Base-by-base conservation (phyloP, 805 yeast genomes). In the Cephaloascus albidus region DNA sequence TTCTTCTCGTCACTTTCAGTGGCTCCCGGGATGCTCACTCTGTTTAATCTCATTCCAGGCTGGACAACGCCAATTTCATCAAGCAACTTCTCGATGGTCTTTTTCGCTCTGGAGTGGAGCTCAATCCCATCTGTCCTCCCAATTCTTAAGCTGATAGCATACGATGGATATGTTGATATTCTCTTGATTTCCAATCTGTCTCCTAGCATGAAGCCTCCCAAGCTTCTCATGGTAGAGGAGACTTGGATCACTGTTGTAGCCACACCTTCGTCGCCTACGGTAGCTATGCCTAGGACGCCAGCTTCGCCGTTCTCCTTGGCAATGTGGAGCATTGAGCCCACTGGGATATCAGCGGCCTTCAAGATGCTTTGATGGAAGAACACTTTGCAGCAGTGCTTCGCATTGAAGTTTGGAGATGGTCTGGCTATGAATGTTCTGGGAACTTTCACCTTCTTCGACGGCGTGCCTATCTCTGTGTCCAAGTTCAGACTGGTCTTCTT, bases 1-100 rank as follows among this genome's bases (percentile, higher is more conserved):
- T 55, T 37, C 15, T 55, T 41, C 3, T 54, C 35, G 16, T 51
- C 59, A 3, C 35, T 36, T 4, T 34, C 33, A 10, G 40, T 41
- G 1, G 35, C 43, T 16, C 44, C 46, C 4, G 45, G 37, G 28
- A 55, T 18, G 3, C 38, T 40, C 19, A 58, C 46, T 10, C 56
- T 49, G 3, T 47, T 42, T 35, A 68, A 57, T 16, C 43, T 45
- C 60, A 72, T 60, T 5, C 82, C 82, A 1, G 87, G 81, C 51
- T 74, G 73, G 1, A 83, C 45, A 6, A 85, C 51, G 0, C 89
- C 88, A 23, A 72, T 60, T 19, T 79, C 81, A 36, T 65, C 60
- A 8, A 81, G 45, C 1, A 65, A 43, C 32, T 70, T 68, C 37
- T 62, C 71, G 8, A 76, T 47, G 1, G 56, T 38, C 33, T 63